Conservation (phyloP, 768 basidiomycete genomes). For the Termitomyces sp. region DNA sequence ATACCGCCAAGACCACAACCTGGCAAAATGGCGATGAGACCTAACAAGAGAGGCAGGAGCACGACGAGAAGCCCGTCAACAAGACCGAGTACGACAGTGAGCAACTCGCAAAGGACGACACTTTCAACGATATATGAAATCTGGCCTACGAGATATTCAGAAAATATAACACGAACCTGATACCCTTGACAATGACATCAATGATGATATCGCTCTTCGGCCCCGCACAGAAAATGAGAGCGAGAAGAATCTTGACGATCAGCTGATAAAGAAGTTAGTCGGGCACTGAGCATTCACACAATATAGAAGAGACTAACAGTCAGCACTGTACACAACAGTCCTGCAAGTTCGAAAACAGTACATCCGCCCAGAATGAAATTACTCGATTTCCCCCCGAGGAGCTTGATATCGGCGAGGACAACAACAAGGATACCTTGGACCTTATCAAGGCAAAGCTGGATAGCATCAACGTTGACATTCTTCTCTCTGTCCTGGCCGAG, state of each 20-base stretch:
- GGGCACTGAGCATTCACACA: background rate
- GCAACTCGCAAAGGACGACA: background rate
- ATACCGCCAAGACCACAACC: background rate
- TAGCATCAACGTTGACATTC: background rate
- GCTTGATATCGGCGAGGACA: background rate
- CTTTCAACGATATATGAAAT: background rate
- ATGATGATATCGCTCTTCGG: background rate
- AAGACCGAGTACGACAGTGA: background rate
- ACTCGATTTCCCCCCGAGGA: background rate
- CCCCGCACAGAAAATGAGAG: background rate
- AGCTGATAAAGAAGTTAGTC: background rate
- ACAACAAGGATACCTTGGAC: background rate
- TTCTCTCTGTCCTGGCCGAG: background rate
- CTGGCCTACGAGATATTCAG: background rate
- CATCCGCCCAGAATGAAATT: background rate
- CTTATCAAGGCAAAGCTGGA: background rate
- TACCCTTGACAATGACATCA: background rate
- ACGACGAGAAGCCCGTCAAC: background rate
- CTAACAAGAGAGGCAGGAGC: background rate
- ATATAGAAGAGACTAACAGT: background rate
- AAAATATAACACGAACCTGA: background rate
- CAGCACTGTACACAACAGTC: background rate
- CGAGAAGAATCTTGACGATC: background rate
- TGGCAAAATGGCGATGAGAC: background rate
- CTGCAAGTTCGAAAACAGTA: background rate